These are phyloP conservation scores for Neoscytalidium dimidiatum DNA, from an alignment of 2,329 filamentous ascomycete genomes.

Conservation along the genomic window DNA sequence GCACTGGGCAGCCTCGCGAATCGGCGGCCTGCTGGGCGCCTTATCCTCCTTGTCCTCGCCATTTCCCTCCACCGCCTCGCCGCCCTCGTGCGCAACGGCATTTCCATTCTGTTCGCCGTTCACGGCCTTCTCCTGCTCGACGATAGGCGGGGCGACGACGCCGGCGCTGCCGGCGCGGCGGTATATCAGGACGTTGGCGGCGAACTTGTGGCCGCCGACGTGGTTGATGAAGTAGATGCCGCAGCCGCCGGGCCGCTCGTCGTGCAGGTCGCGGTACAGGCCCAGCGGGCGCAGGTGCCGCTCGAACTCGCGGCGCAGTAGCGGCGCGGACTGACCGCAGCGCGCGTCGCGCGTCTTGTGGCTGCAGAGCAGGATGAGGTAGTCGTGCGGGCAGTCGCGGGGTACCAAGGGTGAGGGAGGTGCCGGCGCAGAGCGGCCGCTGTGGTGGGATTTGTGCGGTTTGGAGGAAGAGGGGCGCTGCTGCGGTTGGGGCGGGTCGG, in stretches of 20 bases:
- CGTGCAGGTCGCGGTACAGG: conserved; percentile 82
- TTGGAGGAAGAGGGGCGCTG: conserved; percentile 13
- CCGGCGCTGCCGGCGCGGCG: conserved; percentile 52
- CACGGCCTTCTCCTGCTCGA: conserved; percentile 21
- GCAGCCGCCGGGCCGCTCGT: conserved; percentile 86
- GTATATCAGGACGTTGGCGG: conserved; percentile 92
- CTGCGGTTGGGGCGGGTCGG: conserved; percentile 26
- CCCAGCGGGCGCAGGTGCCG: conserved; percentile 83
- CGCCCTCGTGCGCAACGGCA: conserved; percentile 37
- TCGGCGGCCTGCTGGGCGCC: conserved; percentile 29
- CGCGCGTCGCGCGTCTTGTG: conserved; percentile 93
- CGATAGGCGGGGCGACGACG: background rate
- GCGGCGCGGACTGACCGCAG: conserved; percentile 89
- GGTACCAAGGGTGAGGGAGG: conserved; percentile 66
- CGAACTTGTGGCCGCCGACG: conserved; percentile 95
- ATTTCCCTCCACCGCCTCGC: conserved; percentile 38
- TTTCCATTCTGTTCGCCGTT: conserved; percentile 21
- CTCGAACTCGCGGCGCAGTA: conserved; percentile 86
- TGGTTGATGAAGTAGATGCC: conserved; percentile 97
- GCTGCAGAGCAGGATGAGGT: conserved; percentile 89
- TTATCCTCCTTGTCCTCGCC: conserved; percentile 40
- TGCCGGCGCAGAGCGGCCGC: conserved; percentile 29
- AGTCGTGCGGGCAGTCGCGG: conserved; percentile 76
- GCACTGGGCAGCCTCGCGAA: conserved; percentile 70
- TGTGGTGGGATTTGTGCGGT: conserved; percentile 28